phyloP scores from a whole-genome alignment of 1,284 basidiomycete species.

The Microbotryum lychnidis-dioicae region DNA sequence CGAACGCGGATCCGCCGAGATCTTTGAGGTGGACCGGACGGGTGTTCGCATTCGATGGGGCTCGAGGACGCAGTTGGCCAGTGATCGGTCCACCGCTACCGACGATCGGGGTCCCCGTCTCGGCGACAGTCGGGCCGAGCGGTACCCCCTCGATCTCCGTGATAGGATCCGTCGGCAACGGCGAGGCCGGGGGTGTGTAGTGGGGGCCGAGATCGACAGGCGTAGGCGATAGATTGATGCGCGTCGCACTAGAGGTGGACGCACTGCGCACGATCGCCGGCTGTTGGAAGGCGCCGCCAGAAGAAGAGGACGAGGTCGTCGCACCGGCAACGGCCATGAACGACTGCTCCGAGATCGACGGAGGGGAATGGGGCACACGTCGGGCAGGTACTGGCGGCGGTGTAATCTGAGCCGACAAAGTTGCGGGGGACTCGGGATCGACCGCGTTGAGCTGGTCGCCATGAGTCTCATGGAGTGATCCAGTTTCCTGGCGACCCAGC shows the following conservation, averaged over 20 bases:
- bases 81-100: constrained; percentile 31
- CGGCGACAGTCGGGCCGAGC: constrained; percentile 31
- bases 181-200: constrained; percentile 2
- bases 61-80: constrained; percentile 11
- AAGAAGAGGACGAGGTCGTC: no score
- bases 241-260: no score
- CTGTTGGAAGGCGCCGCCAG: no score
- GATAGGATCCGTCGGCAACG: not conserved
- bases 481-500: not conserved
- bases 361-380: not conserved
- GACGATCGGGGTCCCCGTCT: constrained; percentile 29
- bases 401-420: no score
- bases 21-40: no score
- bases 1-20: no score
- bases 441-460: no score
- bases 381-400: no score
- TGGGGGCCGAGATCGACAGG: constrained; percentile 6
- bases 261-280: no score
- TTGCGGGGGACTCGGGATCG: no score
- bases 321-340: no score
- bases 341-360: not conserved
- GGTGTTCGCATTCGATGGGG: not conserved
- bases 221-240: constrained; percentile 29
- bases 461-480: no score
- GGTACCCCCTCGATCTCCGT: constrained; percentile 2